Evolutionary conservation across 176 grass and related monocot species (phyloP).

Genomic region (Chrysopogon serrulatus): DNA sequence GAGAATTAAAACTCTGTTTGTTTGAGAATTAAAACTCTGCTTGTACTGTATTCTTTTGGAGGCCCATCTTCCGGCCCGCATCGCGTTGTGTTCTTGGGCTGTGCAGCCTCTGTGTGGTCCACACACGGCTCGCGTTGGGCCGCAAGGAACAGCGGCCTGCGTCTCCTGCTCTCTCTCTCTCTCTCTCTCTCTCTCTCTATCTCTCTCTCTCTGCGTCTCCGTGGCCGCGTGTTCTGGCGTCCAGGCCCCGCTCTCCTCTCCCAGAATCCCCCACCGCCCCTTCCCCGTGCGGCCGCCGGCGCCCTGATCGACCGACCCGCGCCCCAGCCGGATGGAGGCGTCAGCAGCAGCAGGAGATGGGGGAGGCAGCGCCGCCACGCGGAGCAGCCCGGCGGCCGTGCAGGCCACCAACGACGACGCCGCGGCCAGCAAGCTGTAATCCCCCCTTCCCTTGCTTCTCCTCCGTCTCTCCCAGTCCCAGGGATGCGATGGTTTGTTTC

Average conservation of each 20-base stretch:
- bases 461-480: background rate
- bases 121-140: background rate
- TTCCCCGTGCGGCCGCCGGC: background rate
- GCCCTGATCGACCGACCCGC: background rate
- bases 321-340: background rate
- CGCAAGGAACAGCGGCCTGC: background rate
- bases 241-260: background rate
- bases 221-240: background rate
- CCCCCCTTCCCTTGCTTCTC: too few species aligned
- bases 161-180: background rate
- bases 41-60: background rate
- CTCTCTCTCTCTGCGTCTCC: too few species aligned
- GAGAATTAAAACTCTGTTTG: too few species aligned
- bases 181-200: too few species aligned
- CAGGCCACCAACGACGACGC: constrained; percentile 99
- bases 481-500: background rate
- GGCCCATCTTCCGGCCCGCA: background rate
- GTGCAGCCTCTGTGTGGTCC: background rate
- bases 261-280: background rate
- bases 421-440: constrained; percentile 86
- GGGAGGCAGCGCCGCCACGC: constrained; percentile 1
- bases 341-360: background rate
- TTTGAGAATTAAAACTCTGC: too few species aligned
- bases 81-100: background rate
- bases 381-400: constrained; percentile 80